Base-by-base conservation (phyloP, 805 yeast species). In the Hanseniaspora guilliermondii region DNA sequence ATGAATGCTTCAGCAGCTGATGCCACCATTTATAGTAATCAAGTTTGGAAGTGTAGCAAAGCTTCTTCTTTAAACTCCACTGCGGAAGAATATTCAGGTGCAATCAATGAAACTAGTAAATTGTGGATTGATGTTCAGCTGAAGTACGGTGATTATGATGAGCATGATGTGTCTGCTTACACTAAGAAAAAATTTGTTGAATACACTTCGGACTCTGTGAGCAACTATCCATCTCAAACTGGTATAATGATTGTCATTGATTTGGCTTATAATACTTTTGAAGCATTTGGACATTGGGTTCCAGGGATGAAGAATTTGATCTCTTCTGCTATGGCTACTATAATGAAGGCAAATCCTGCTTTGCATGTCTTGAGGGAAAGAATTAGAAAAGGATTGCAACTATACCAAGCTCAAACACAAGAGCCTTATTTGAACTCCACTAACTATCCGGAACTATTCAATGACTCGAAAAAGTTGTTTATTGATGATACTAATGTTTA, bases 1-100 rank as follows among this genome's bases (percentile, higher is more conserved):
- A 89, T 93, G 97, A 88, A 87, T 66, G 85, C 97, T 0, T 88
- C 97, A 0, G 79, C 88, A 46, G 97, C 99, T 0, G 99, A 93
- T 70, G 77, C 93, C 40, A 81, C 87, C 2, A 65, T 91, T 49
- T 75, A 79, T 16, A 82, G 94, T 60, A 73, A 85, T 2, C 80
- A 80, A 64, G 79, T 80, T 63, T 93, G 97, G 97, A 79, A 79
- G 45, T 83, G 87, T 21, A 78, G 86, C 1, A 73, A 78, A 56
- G 97, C 98, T 0, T 86, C 96, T 0, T 70, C 85, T 52, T 70
- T 93, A 21, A 78, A 82, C 63, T 91, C 84, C 60, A 73, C 80
- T 21, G 77, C 79, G 60, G 96, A 87, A 63, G 67, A 77, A 1
- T 70, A 76, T 4, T 71, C 80, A 1, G 35, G 19, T 9, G 32